These are phyloP conservation scores for Thielaviopsis punctulata DNA, from an alignment of 2,329 filamentous ascomycete species.

Conservation along the genomic window DNA sequence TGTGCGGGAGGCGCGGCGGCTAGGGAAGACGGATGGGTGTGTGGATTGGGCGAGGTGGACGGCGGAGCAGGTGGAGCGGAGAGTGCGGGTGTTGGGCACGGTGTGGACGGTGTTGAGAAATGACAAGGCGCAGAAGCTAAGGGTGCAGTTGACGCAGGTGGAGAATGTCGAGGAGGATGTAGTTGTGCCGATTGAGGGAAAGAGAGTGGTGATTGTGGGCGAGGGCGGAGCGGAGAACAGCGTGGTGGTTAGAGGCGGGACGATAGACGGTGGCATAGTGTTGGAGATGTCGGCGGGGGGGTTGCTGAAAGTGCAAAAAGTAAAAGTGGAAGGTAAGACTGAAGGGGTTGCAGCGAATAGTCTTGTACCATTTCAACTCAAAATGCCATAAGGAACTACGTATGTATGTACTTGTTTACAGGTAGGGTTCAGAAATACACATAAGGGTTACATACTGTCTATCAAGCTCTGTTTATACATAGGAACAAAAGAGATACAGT, in stretches of 20 bases:
- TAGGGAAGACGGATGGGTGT: conserved; percentile 44
- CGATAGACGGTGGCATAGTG: conserved; percentile 13
- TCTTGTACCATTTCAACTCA: neutral
- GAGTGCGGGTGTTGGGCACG: conserved; percentile 42
- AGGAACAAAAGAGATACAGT: too few species aligned
- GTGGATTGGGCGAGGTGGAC: conserved; percentile 41
- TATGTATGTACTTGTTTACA: neutral
- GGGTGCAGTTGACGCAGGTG: conserved; percentile 5
- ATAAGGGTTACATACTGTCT: too few species aligned
- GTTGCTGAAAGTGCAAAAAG: conserved; percentile 17
- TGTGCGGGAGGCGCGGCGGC: conserved; percentile 44
- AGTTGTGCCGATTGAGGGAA: neutral
- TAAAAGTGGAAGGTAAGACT: conserved; percentile 21
- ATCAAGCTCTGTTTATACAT: too few species aligned
- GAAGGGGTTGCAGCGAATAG: conserved; percentile 15
- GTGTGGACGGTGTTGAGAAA: conserved; percentile 38
- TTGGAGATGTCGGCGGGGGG: conserved; percentile 14
- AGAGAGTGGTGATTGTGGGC: neutral
- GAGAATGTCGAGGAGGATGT: neutral
- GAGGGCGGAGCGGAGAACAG: neutral
- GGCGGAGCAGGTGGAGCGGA: conserved; percentile 34
- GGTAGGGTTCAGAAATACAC: too few species aligned
- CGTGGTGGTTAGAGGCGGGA: neutral
- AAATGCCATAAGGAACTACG: neutral
- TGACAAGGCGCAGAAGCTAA: neutral